Percentiles rank a stretch among this genome's conserved stretches.
phyloP scores from a whole-genome alignment of 2,329 filamentous ascomycete species.

The Pyricularia grisea region DNA sequence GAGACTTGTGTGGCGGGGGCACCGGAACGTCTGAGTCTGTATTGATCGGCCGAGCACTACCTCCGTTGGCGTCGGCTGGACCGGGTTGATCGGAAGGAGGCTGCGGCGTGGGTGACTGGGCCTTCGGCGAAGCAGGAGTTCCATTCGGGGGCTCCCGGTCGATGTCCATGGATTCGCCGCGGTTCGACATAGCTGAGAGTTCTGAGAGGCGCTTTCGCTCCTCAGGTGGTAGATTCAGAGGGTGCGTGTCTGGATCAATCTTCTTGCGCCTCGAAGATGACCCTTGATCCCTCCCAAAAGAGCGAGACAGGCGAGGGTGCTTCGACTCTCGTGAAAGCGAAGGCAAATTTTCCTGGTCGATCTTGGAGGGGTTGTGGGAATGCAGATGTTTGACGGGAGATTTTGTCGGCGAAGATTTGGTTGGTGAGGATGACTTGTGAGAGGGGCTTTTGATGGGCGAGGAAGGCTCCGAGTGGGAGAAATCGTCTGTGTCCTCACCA shows the following conservation, averaged over 20 bases:
- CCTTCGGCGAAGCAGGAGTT: constrained; percentile 17
- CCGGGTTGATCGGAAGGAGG: not conserved
- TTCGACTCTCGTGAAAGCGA: constrained; percentile 18
- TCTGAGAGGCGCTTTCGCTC: constrained; percentile 69
- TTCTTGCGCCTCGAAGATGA: constrained; percentile 40
- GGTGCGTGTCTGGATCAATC: constrained; percentile 65
- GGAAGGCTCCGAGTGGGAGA: constrained; percentile 22
- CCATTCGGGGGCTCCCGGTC: constrained; percentile 53
- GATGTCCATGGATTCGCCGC: constrained; percentile 64
- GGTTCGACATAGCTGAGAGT: constrained; percentile 50
- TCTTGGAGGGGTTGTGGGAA: not conserved
- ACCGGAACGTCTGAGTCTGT: constrained; percentile 41
- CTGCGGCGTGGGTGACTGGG: constrained; percentile 9
- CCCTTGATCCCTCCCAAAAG: constrained; percentile 36
- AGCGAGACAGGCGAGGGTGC: constrained; percentile 26
- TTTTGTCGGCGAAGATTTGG: constrained; percentile 19
- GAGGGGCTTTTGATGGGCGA: constrained; percentile 14
- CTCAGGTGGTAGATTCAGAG: constrained; percentile 83
- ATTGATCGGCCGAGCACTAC: constrained; percentile 44
- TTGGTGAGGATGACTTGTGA: constrained; percentile 12
- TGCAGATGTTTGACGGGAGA: not conserved
- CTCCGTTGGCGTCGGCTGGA: not conserved
- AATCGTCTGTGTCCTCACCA: constrained; percentile 24
- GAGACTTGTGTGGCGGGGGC: constrained; percentile 62
- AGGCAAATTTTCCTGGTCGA: constrained; percentile 1